A percentile compares a stretch with the other conserved stretches of the same genome.
Conservation (phyloP, 2,329 filamentous ascomycete species). For the Aspergillus transmontanensis region DNA sequence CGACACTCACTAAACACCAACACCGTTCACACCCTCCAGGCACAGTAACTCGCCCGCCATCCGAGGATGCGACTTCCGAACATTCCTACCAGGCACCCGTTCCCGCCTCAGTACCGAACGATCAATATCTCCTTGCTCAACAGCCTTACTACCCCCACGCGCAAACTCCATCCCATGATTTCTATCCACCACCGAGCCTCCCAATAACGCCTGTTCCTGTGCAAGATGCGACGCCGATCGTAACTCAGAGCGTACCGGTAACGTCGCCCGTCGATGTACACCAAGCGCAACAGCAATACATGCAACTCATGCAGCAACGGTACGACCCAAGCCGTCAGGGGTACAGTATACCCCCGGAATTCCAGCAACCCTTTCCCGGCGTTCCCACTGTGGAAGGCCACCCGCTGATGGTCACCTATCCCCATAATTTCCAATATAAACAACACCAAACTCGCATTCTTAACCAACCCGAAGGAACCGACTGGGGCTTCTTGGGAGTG, state of each 20-base stretch:
- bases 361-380: conserved; percentile 29
- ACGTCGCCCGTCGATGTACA: conserved; percentile 32
- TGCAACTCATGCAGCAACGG: conserved; percentile 37
- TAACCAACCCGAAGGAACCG: conserved; percentile 43
- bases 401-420: conserved; percentile 37
- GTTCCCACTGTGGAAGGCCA: conserved; percentile 34
- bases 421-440: conserved; percentile 38
- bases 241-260: conserved; percentile 33
- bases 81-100: conserved; percentile 38
- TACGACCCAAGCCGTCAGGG: conserved; percentile 34
- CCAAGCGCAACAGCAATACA: conserved; percentile 34
- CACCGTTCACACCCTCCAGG: conserved; percentile 42
- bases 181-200: conserved; percentile 37
- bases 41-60: conserved; percentile 35
- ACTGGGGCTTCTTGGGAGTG: conserved; percentile 44
- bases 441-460: conserved; percentile 34
- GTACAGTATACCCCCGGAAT: conserved; percentile 34
- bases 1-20: conserved; percentile 45
- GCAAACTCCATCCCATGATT: conserved; percentile 38
- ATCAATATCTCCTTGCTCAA: conserved; percentile 40
- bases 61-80: conserved; percentile 41
- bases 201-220: conserved; percentile 34
- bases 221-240: conserved; percentile 33
- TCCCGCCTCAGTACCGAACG: conserved; percentile 32
- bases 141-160: conserved; percentile 39